Conservation (phyloP, 2,329 filamentous ascomycete species). For the Amesomyces nigricolor region DNA sequence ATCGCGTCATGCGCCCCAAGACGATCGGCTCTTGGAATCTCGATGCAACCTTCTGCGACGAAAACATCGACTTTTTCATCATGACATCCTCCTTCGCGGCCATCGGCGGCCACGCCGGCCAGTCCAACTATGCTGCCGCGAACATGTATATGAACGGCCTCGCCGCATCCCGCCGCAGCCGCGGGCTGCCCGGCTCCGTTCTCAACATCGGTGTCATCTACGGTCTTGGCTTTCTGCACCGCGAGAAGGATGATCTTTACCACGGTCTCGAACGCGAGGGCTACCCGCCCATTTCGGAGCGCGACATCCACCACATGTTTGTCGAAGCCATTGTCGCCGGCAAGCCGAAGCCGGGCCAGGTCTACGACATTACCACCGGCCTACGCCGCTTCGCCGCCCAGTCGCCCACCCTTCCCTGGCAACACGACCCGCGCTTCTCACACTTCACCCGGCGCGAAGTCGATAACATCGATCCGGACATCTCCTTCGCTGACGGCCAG, state of each 20-base stretch:
- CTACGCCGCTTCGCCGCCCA: constrained; percentile 35
- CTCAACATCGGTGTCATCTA: constrained; percentile 44
- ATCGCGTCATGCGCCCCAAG: constrained; percentile 38
- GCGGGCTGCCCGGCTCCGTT: constrained; percentile 35
- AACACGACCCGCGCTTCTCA: constrained; percentile 39
- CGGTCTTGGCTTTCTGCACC: constrained; percentile 39
- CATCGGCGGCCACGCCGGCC: constrained; percentile 39
- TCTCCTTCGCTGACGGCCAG: background rate
- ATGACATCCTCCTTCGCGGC: constrained; percentile 44
- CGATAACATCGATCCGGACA: background rate
- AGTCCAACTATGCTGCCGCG: constrained; percentile 41
- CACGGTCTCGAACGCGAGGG: constrained; percentile 38
- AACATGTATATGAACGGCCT: constrained; percentile 46
- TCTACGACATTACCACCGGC: constrained; percentile 37
- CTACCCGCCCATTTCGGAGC: constrained; percentile 45
- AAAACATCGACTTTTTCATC: constrained; percentile 40
- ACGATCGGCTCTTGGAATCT: constrained; percentile 37
- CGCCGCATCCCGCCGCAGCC: constrained; percentile 33
- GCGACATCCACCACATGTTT: constrained; percentile 47
- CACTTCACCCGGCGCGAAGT: constrained; percentile 32
- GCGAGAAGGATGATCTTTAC: constrained; percentile 38
- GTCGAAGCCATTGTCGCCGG: constrained; percentile 45
- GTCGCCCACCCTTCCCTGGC: constrained; percentile 36
- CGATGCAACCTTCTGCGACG: constrained; percentile 31
- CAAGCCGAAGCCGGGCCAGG: constrained; percentile 25